Evolutionary conservation across 331 rosid genomes (phyloP).

Genomic region (Rosa hybrid): DNA sequence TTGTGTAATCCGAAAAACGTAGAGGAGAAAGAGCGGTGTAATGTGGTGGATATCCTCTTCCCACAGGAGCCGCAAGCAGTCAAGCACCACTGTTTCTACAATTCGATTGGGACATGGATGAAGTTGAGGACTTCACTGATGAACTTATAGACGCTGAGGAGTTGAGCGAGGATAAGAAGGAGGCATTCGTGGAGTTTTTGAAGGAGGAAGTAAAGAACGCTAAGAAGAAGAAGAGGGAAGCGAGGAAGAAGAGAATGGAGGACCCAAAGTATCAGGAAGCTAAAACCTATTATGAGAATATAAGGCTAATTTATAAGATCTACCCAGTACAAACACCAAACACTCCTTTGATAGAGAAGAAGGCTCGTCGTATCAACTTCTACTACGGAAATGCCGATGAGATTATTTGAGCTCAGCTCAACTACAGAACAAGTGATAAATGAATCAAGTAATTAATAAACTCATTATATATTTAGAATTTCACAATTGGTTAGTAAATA

Average conservation of each 20-base stretch:
- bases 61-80: conserved; percentile 56
- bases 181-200: conserved; percentile 14
- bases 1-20: conserved; percentile 61
- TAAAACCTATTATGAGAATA: background rate
- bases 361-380: background rate
- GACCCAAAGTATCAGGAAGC: background rate
- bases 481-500: too few species aligned
- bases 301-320: conserved; percentile 9
- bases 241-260: background rate
- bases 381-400: background rate
- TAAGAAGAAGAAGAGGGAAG: conserved; percentile 6
- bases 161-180: background rate
- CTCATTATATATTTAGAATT: too few species aligned
- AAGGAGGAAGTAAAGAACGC: background rate
- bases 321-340: background rate
- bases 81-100: conserved; percentile 30
- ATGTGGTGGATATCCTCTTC: conserved; percentile 70
- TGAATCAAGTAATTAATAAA: too few species aligned
- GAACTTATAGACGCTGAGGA: conserved; percentile 8
- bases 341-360: background rate
- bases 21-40: conserved; percentile 85
- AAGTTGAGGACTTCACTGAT: conserved; percentile 4
- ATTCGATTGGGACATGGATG: conserved; percentile 21
- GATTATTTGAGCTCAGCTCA: too few species aligned
- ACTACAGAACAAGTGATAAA: too few species aligned